These are phyloP conservation scores for Colletotrichum plurivorum DNA, from an alignment of 2,329 filamentous ascomycete genomes.

Conservation along the genomic window DNA sequence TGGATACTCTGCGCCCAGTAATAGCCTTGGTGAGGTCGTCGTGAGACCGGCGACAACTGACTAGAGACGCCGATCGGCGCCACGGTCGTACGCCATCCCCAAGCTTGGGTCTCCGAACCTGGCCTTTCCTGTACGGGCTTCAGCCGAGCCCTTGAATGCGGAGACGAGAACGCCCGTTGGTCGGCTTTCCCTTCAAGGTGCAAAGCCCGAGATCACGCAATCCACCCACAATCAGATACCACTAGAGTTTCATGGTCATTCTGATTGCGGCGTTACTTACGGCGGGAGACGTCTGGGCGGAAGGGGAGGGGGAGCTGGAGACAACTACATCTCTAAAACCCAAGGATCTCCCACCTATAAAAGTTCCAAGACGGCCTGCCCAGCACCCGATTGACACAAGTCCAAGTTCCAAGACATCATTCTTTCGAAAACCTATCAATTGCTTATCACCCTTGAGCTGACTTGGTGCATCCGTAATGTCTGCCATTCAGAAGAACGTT, in stretches of 20 bases:
- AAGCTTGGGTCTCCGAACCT: not conserved
- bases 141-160: constrained; percentile 18
- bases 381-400: not conserved
- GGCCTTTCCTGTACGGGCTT: constrained; percentile 19
- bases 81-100: constrained; percentile 21
- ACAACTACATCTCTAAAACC: constrained; percentile 9
- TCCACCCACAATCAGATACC: constrained; percentile 33
- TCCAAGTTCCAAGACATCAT: not conserved
- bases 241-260: not conserved
- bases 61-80: constrained; percentile 12
- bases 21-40: not conserved
- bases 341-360: constrained; percentile 8
- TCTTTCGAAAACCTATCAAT: no score
- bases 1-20: no score
- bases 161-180: constrained; percentile 27
- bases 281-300: not conserved
- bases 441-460: not conserved
- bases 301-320: constrained; percentile 7
- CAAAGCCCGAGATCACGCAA: constrained; percentile 36
- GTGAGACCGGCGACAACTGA: constrained; percentile 17
- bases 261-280: not conserved
- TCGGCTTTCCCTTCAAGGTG: not conserved
- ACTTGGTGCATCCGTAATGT: constrained; percentile 18
- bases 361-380: constrained; percentile 3
- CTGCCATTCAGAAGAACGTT: constrained; percentile 38